Evolutionary conservation across 176 grass and related monocot genomes (phyloP).

Genomic region (Dactylis glomerata): DNA sequence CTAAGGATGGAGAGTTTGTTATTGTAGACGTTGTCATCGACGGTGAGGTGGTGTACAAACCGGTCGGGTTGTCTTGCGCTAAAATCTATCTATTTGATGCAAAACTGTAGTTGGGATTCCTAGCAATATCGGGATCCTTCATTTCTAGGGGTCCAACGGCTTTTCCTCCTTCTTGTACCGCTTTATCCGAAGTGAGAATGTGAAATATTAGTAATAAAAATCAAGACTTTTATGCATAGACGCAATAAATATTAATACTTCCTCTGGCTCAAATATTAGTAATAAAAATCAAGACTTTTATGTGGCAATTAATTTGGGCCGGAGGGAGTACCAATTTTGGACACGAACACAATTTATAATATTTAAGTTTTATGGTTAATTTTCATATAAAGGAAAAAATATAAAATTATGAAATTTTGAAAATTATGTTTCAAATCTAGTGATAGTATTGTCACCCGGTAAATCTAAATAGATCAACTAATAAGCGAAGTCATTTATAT

Average conservation of each 20-base stretch:
- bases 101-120: neutral
- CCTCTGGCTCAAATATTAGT: no score
- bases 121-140: neutral
- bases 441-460: neutral
- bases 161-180: neutral
- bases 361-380: neutral
- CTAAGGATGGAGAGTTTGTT: no score
- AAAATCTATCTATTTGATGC: neutral
- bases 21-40: neutral
- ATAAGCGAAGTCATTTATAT: neutral
- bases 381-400: neutral
- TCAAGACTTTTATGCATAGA: neutral
- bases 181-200: neutral
- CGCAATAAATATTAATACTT: neutral
- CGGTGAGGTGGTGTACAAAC: neutral
- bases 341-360: neutral
- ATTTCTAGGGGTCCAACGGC: neutral
- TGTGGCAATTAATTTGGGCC: no score
- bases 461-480: neutral
- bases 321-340: no score
- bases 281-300: no score
- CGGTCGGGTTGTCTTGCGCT: neutral
- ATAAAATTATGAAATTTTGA: neutral
- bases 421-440: neutral
- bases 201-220: neutral